Conservation (phyloP, 1,284 basidiomycete genomes). For the Laetiporus sulphureus region DNA sequence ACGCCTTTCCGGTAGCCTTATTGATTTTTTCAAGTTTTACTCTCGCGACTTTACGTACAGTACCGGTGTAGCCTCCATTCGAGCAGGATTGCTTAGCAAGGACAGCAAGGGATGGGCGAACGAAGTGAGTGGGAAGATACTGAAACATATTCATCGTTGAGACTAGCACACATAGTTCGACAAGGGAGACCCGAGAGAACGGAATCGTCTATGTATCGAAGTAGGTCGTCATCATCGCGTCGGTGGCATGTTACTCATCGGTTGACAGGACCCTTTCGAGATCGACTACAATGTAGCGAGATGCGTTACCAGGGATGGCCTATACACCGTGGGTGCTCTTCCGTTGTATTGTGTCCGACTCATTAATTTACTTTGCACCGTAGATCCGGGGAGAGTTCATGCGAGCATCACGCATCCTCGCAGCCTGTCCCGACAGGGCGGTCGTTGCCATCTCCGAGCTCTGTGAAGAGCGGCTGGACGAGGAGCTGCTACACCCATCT, state of each 20-base stretch:
- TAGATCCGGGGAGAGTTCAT: conserved; percentile 98
- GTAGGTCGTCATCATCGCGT: conserved; percentile 33
- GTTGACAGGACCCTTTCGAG: conserved; percentile 87
- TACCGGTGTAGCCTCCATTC: conserved; percentile 86
- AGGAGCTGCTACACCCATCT: conserved; percentile 41
- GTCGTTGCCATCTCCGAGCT: conserved; percentile 76
- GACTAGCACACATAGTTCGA: conserved; percentile 24
- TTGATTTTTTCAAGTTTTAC: conserved; percentile 98
- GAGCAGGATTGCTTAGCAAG: conserved; percentile 86
- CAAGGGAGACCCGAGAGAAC: conserved; percentile 75
- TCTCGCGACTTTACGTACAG: conserved; percentile 92
- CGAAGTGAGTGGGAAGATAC: conserved; percentile 75
- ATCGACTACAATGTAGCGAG: conserved; percentile 92
- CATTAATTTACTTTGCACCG: conserved; percentile 1
- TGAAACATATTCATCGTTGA: background rate
- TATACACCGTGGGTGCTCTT: conserved; percentile 71
- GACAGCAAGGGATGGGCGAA: conserved; percentile 91
- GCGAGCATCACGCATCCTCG: conserved; percentile 85
- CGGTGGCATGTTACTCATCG: conserved; percentile 4
- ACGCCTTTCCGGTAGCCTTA: conserved; percentile 48
- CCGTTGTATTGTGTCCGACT: background rate
- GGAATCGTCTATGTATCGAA: conserved; percentile 92
- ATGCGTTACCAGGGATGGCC: conserved; percentile 93
- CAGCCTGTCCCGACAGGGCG: conserved; percentile 74
- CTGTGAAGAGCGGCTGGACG: conserved; percentile 71